Base-by-base conservation (phyloP, 257 asterid species). In the Agastache rugosa region DNA sequence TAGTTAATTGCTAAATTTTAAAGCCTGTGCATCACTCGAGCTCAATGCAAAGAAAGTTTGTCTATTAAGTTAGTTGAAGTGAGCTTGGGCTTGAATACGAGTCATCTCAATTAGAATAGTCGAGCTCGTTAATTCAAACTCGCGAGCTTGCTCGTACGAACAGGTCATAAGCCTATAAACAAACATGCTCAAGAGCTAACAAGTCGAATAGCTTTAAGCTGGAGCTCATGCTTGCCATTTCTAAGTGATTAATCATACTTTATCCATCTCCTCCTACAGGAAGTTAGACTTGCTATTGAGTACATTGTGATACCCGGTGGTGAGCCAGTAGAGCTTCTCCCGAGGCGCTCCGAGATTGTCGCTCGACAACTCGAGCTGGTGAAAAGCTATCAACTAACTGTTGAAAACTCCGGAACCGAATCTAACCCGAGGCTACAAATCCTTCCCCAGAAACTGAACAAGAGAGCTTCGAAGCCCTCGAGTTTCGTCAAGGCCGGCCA, bases 291-390 rank as follows among this genome's bases (percentile, higher is more conserved):
- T 59, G 99, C 97, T 44, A 94, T 94, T 9, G 99, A 94, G 84
- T 94, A 94, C 83, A 94, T 92, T 0, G 99, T 94, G 76, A 94
- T 94, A 74, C 99, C 99, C 0, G 99, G 99, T 11, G 91, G 95
- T 11, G 99, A 94, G 82, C 85, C 99, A 1, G 99, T 94, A 3
- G 99, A 94, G 74, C 97, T 94, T 81, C 93, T 94, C 3, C 99
- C 99, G 0, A 92, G 99, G 83, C 80, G 96, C n/a, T 88, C 97
- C 2, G 97, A 92, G 45, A 92, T 92, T 61, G 97, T 90, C 27
- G 97, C 97, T 69, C 88, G 87, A 73, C 99, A 94, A 72, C 89
- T 94, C 9, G 90, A 92, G 89, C 87, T 94, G 44, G 99, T 94
- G 29, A 77, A 85, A 82, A 92, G 99, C 71, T 94, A 94, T 75